These are phyloP conservation scores for Pilasporangium apinafurcum DNA, from an alignment of 352 stramenopile species.

Conservation along the genomic window DNA sequence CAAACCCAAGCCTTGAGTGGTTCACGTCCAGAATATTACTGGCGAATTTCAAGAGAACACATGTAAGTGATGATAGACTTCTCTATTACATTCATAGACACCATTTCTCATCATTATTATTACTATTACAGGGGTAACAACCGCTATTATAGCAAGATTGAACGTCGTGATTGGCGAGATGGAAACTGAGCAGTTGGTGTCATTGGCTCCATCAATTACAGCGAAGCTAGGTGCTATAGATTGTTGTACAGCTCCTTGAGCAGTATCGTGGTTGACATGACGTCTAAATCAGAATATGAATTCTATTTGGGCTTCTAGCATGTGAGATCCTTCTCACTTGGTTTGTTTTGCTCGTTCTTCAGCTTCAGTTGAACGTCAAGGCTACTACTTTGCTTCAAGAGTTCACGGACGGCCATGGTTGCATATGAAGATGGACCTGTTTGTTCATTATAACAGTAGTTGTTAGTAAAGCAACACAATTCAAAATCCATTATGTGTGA, in stretches of 20 bases:
- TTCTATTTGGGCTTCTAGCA: no score
- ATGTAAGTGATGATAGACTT: slow-evolving; percentile 36
- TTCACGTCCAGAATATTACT: slow-evolving; percentile 77
- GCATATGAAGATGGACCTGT: slow-evolving; percentile 89
- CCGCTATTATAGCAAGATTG: slow-evolving; percentile 82
- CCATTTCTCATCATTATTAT: background rate
- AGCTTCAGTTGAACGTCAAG: slow-evolving; percentile 31
- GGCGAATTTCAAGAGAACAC: slow-evolving; percentile 74
- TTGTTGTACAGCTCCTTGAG: no score
- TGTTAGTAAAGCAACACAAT: background rate
- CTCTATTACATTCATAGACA: background rate
- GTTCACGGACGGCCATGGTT: slow-evolving; percentile 92
- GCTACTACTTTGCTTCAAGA: slow-evolving; percentile 92
- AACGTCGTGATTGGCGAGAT: slow-evolving; percentile 58
- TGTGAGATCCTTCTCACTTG: no score
- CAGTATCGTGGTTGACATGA: no score
- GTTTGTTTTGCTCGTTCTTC: slow-evolving; percentile 8
- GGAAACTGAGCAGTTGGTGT: slow-evolving; percentile 29
- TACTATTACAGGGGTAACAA: slow-evolving; percentile 50
- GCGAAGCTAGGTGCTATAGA: no score
- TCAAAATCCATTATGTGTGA: no score
- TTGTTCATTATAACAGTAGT: background rate
- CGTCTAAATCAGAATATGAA: no score
- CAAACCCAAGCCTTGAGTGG: slow-evolving; percentile 72
- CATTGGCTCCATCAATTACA: no score